A percentile compares a stretch with the other conserved stretches of the same genome.
phyloP scores from a whole-genome alignment of 1,284 basidiomycete species.

The Heterobasidion parviporum region DNA sequence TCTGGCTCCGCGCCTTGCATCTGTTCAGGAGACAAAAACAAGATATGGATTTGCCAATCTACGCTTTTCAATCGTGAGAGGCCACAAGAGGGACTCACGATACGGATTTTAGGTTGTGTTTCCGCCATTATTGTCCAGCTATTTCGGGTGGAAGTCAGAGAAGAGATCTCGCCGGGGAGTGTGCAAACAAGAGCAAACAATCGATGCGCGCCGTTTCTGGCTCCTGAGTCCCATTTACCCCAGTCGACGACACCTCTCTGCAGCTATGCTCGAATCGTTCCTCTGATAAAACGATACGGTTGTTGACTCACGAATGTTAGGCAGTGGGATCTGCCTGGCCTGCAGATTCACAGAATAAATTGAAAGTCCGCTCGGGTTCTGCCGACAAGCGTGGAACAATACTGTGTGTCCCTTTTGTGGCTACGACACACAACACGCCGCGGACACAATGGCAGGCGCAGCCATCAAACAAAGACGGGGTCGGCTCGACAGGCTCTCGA shows the following conservation, averaged over 20 bases:
- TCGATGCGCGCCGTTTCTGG: too few relatives aligned
- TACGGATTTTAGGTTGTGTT: constrained; percentile 7
- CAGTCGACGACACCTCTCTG: not conserved
- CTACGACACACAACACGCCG: not conserved
- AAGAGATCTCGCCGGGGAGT: not conserved
- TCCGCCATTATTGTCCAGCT: constrained; percentile 7
- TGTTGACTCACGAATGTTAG: too few relatives aligned
- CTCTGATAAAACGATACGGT: not conserved
- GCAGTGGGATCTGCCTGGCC: too few relatives aligned
- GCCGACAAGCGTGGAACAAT: constrained; percentile 6
- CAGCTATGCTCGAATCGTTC: not conserved
- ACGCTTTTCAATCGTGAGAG: not conserved
- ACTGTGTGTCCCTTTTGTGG: constrained; percentile 6
- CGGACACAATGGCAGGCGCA: constrained; percentile 7
- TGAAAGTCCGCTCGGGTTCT: not conserved
- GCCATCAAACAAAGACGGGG: not conserved
- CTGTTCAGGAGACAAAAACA: constrained; percentile 23
- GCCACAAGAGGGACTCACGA: constrained; percentile 4
- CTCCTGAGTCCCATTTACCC: too few relatives aligned
- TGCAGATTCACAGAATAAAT: too few relatives aligned
- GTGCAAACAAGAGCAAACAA: not conserved
- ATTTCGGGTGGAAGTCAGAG: not conserved
- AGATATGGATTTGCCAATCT: not conserved
- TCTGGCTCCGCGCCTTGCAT: constrained; percentile 75
- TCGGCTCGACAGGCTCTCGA: not conserved